Evolutionary conservation across 2,329 filamentous ascomycete species (phyloP), one percentile per base, ranked within the genome.

Genomic region (Fusarium verrucosum): DNA sequence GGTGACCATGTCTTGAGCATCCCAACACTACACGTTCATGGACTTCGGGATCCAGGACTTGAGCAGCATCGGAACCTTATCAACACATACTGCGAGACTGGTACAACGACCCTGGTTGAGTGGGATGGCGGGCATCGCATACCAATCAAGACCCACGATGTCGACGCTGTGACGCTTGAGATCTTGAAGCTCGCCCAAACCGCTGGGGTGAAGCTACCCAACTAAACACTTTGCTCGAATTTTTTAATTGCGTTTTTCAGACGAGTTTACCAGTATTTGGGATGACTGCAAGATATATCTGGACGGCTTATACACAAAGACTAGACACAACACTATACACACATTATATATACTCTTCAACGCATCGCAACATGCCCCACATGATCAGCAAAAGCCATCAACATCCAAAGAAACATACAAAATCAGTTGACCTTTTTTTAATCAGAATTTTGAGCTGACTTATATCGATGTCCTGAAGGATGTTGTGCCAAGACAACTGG

Each of bases 41-140:
- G 91, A 0, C 66, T 87, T 68, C 77, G 78, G 43, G 91, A 94
- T 72, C 79, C 83, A 0, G 89, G 89, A 0, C 65, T 93, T 44
- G 78, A 85, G 49, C 74, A 86, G 40, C 77, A 79, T 14, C 50
- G 70, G 30, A 52, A 80, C 52, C 70, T 94, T 66, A 71, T 87
- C 46, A 74, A 84, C 10, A 75, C 84, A 47, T 92, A 89, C 73
- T 91, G 87, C 71, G 80, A 85, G 45, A 71, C 78, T 10, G 82
- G 80, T 0, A 85, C 78, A 4, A 78, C 83, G 7, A 81, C 76
- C 35, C 61, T 92, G 41, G 74, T 94, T 2, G 88, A 92, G 74
- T 94, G 91, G 91, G 84, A 91, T 55, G 91, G 89, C 0, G 83
- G 81, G 2, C 91, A 94, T 73, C 79, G 91, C 7, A 80, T 94